Conservation (phyloP, 129 eudicot species). For the Saussurea involucrata region DNA sequence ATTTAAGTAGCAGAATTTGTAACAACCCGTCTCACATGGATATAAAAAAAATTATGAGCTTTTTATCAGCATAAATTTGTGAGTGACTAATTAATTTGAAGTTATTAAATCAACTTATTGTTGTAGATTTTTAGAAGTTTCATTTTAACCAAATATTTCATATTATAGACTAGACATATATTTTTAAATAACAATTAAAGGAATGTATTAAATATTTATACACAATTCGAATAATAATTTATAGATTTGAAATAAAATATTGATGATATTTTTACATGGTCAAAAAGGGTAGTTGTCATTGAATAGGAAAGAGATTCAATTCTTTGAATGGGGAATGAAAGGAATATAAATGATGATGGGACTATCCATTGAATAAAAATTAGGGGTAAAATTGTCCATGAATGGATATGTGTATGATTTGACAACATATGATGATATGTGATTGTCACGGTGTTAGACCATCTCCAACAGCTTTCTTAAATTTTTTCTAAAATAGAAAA, state of each 20-base stretch:
- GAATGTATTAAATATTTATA: not conserved
- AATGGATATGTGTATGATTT: constrained; percentile 13
- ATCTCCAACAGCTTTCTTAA: too few species aligned
- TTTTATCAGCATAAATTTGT: not conserved
- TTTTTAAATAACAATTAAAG: not conserved
- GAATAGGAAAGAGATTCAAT: not conserved
- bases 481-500: too few species aligned
- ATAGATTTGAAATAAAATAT: not conserved
- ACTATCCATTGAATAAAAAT: constrained; percentile 11
- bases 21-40: not conserved
- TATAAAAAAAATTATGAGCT: not conserved
- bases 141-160: not conserved
- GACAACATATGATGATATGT: constrained; percentile 9
- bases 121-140: not conserved
- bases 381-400: constrained; percentile 18
- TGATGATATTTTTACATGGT: not conserved
- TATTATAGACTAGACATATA: not conserved
- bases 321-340: constrained; percentile 14
- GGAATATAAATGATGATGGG: constrained; percentile 23
- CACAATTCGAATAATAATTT: not conserved
- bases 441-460: constrained; percentile 17
- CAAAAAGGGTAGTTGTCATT: constrained; percentile 1
- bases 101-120: not conserved
- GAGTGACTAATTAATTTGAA: too few species aligned
- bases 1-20: not conserved